Percentiles rank a stretch among this genome's conserved stretches.
These are phyloP conservation scores for Peribolospora kevripleyi DNA, from an alignment of 768 basidiomycete genomes.

Conservation along the genomic window DNA sequence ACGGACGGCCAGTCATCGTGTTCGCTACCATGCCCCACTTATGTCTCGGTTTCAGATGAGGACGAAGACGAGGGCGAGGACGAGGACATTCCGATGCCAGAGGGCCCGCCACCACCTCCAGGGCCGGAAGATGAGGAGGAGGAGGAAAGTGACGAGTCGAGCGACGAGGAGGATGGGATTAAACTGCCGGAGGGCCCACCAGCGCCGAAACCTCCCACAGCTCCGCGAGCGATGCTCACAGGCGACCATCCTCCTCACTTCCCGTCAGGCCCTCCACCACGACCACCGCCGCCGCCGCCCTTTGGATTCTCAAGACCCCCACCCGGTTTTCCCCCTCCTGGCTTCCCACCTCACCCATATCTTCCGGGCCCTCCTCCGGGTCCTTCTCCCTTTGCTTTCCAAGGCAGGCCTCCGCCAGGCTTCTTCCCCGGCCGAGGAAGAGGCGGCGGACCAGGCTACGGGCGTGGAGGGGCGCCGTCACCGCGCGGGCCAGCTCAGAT, in stretches of 20 bases:
- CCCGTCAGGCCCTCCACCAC: conserved; percentile 10
- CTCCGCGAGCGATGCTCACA: conserved; percentile 7
- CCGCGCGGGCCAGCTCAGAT: no score
- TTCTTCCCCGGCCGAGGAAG: conserved; percentile 31
- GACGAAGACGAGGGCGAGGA: conserved; percentile 24
- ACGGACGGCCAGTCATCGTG: conserved; percentile 15
- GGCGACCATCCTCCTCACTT: neutral
- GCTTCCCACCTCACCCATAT: conserved; percentile 15
- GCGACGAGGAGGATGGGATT: conserved; percentile 17
- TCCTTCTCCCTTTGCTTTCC: neutral
- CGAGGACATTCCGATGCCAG: conserved; percentile 75
- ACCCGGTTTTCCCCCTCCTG: conserved; percentile 10
- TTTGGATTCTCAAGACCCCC: conserved; percentile 14
- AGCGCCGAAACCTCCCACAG: conserved; percentile 12
- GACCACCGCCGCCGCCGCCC: conserved; percentile 16
- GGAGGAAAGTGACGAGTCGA: conserved; percentile 10
- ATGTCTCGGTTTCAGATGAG: no score
- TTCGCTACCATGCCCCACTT: no score
- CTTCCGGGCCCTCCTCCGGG: conserved; percentile 4
- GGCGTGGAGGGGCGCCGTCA: no score
- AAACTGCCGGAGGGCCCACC: conserved; percentile 21
- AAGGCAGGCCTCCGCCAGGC: conserved; percentile 31
- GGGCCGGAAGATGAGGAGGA: conserved; percentile 7
- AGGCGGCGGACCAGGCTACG: no score
- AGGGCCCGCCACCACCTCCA: conserved; percentile 37